Conservation (phyloP, 768 basidiomycete genomes). For the Leccinum variicolor region DNA sequence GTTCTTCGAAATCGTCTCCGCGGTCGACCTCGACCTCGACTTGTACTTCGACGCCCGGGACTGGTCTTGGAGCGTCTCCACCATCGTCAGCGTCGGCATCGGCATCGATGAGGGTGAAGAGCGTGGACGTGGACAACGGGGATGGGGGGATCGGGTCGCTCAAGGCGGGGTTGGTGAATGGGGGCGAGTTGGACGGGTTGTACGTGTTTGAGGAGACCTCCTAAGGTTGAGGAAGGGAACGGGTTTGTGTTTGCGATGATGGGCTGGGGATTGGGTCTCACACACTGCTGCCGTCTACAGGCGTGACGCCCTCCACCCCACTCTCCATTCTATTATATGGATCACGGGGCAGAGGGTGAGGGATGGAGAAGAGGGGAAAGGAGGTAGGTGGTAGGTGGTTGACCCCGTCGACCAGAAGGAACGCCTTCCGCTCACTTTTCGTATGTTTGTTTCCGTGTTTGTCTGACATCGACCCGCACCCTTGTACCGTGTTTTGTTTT, state of each 20-base stretch:
- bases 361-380: neutral
- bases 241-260: neutral
- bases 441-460: neutral
- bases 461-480: neutral
- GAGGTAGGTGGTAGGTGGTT: neutral
- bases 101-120: conserved; percentile 20
- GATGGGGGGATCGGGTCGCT: conserved; percentile 19
- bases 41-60: conserved; percentile 3
- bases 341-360: neutral
- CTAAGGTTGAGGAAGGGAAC: neutral
- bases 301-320: neutral
- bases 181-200: conserved; percentile 30
- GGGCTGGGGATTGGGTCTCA: neutral
- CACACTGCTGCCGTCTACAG: neutral
- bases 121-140: conserved; percentile 10
- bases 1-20: conserved; percentile 7
- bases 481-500: neutral
- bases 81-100: conserved; percentile 20
- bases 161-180: conserved; percentile 28
- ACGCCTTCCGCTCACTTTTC: neutral
- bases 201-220: conserved; percentile 30
- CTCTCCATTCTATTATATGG: neutral
- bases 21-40: neutral
- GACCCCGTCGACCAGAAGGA: neutral
- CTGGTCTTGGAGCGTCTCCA: conserved; percentile 2